Base-by-base conservation (phyloP, 1,139 yeast genomes). In the Zygosaccharomyces sapae region DNA sequence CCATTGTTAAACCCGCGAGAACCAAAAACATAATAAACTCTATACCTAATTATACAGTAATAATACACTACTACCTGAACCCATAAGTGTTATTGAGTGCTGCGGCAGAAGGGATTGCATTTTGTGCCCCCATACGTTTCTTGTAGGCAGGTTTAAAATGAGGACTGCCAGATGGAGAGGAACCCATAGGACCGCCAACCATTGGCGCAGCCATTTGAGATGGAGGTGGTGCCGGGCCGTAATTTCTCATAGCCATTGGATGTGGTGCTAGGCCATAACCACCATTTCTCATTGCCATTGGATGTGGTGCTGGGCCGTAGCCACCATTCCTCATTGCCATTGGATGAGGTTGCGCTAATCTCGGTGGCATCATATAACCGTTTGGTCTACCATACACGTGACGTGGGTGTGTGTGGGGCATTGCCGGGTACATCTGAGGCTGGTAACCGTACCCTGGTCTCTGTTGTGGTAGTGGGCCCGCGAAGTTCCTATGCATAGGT, bases 291-390 rank as follows among this genome's bases (percentile, higher is more conserved):
- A 44, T 45, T 42, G 44, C 47, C 41, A 33, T 41, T 13, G 73
- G 63, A 54, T 79, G 77, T 55, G 79, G 82, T 16, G 33, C 41
- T 5, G 83, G 83, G 55, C 77, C 79, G 50, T 70, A 31, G 19
- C 19, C 19, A n/a, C 19, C 19, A 31, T 12, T 31, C 16, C 16
- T 31, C 16, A 44, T 45, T 42, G 44, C 47, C 41, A 33, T 41
- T 12, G 73, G 63, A 55, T 79, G 77, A 55, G 79, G 71, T 38
- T 72, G 72, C 55, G 79, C 66, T 9, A 74, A 72, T 48, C 68
- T 70, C 45, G 77, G 81, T 1, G 82, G 75, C 2, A 76, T 67
- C 7, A 77, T 71, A 44, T 59, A 57, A 43, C 56, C 61, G 29
- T 47, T 48, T 38, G 50, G 43, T 35, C 50, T 49, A 5, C 43